A percentile compares a stretch with the other conserved stretches of the same genome.
phyloP scores from a whole-genome alignment of 2,329 filamentous ascomycete species.

The Paraconiothyrium brasiliense region DNA sequence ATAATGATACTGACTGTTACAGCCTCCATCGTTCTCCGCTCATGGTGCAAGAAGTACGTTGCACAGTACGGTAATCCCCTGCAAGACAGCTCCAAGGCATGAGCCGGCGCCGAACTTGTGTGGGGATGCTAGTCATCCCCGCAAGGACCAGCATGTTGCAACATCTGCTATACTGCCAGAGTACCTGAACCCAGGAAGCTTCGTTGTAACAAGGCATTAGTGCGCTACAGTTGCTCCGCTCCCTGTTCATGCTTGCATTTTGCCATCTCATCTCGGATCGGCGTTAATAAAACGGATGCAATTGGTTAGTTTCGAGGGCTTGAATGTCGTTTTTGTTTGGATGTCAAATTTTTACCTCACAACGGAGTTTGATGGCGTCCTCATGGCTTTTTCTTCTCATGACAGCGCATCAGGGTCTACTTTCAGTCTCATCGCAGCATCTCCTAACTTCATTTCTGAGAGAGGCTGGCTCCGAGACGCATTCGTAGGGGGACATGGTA shows the following conservation, averaged over 20 bases:
- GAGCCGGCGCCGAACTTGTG: constrained; percentile 34
- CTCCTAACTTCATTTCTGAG: constrained; percentile 47
- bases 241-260: constrained; percentile 48
- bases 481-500: constrained; percentile 42
- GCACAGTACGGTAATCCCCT: constrained; percentile 43
- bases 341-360: constrained; percentile 31
- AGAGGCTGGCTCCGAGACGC: constrained; percentile 41
- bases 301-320: constrained; percentile 34
- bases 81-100: constrained; percentile 36
- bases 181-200: not conserved
- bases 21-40: constrained; percentile 91
- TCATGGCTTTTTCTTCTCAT: constrained; percentile 29
- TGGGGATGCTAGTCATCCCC: constrained; percentile 30
- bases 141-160: constrained; percentile 17
- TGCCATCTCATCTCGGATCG: constrained; percentile 36
- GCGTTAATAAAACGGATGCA: constrained; percentile 49
- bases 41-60: constrained; percentile 85
- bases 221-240: constrained; percentile 28
- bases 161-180: not conserved
- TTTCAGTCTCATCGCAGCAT: constrained; percentile 27
- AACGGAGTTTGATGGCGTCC: constrained; percentile 36
- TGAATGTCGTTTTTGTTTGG: constrained; percentile 29
- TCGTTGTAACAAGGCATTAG: not conserved
- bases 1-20: constrained; percentile 24
- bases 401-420: constrained; percentile 33